These are phyloP conservation scores for Panaeolus papilionaceus DNA, from an alignment of 768 basidiomycete species.

Conservation along the genomic window DNA sequence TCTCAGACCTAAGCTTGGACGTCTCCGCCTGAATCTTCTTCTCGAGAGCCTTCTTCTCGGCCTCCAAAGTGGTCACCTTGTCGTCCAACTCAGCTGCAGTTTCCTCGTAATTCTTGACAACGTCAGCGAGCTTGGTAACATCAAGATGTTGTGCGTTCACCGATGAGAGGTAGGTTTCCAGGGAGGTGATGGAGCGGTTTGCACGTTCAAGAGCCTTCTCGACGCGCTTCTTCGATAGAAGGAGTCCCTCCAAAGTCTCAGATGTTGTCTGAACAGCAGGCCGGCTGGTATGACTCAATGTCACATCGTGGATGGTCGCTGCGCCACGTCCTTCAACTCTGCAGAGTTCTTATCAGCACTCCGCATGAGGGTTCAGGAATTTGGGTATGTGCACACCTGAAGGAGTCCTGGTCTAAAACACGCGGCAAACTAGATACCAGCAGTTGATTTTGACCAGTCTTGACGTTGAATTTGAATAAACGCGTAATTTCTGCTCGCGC, in stretches of 20 bases:
- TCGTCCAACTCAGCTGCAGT: constrained; percentile 36
- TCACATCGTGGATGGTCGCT: constrained; percentile 53
- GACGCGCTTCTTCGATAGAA: constrained; percentile 28
- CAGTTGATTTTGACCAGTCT: constrained; percentile 46
- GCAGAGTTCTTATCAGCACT: neutral
- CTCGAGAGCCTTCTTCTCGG: constrained; percentile 31
- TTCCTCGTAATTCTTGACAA: constrained; percentile 39
- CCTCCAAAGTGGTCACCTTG: constrained; percentile 32
- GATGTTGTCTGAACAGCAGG: constrained; percentile 31
- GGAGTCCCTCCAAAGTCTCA: constrained; percentile 32
- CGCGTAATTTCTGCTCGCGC: constrained; percentile 45
- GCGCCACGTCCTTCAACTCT: constrained; percentile 51
- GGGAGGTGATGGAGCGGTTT: constrained; percentile 31
- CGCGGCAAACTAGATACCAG: constrained; percentile 43
- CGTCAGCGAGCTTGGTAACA: constrained; percentile 29
- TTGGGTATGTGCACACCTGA: constrained; percentile 35
- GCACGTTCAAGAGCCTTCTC: constrained; percentile 36
- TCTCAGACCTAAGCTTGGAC: constrained; percentile 22
- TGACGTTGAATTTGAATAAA: constrained; percentile 37
- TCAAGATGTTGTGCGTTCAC: constrained; percentile 38
- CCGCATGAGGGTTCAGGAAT: neutral
- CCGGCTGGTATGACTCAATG: constrained; percentile 30
- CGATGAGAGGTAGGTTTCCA: constrained; percentile 41
- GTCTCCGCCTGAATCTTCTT: constrained; percentile 32
- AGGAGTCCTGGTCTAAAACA: constrained; percentile 42